These are phyloP conservation scores for Aspergillus hancockii DNA, from an alignment of 495 filamentous ascomycete species.

Conservation along the genomic window DNA sequence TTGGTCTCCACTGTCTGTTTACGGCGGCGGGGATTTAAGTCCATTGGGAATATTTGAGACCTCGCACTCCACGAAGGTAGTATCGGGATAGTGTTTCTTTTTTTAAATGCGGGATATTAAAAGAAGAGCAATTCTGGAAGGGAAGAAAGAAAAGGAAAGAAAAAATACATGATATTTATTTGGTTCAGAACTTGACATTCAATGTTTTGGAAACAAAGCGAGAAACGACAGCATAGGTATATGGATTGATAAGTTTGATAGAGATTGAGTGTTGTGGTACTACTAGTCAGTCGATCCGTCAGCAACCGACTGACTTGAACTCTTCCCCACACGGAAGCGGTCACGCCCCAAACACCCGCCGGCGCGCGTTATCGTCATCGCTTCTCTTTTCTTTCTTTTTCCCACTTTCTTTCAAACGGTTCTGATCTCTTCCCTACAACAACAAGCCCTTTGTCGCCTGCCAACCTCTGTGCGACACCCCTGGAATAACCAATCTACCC, in stretches of 20 bases:
- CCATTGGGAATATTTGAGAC: not conserved
- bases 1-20: conserved; percentile 17
- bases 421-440: not conserved
- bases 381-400: conserved; percentile 5
- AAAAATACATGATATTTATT: not conserved
- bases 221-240: too few species aligned
- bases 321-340: conserved; percentile 25
- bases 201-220: not conserved
- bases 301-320: not conserved
- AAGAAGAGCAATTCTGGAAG: not conserved
- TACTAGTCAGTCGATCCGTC: too few species aligned
- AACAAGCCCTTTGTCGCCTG: conserved; percentile 8
- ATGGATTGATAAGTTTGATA: too few species aligned
- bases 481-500: conserved; percentile 7
- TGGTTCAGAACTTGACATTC: not conserved
- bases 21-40: conserved; percentile 13
- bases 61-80: conserved; percentile 6
- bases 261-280: too few species aligned
- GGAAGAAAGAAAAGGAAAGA: not conserved
- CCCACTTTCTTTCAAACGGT: not conserved
- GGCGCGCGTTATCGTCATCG: conserved; percentile 15
- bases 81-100: conserved; percentile 7
- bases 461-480: conserved; percentile 9
- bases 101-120: not conserved
- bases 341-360: conserved; percentile 22